phyloP scores from a whole-genome alignment of 805 yeast genomes.

The Grigorovia jiainica region DNA sequence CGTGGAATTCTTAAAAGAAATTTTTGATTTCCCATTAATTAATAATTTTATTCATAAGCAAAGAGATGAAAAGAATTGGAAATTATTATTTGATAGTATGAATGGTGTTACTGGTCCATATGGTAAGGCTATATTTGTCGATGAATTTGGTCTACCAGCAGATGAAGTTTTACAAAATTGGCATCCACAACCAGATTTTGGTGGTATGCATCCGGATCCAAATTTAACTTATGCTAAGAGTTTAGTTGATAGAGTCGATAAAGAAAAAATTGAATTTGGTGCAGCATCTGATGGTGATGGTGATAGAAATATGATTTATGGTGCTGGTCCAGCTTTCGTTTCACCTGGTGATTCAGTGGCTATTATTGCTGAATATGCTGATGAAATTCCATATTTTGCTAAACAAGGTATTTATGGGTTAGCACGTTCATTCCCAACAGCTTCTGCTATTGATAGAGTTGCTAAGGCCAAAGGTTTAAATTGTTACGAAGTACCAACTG shows the following conservation, averaged over 20 bases:
- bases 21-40: conserved; percentile 83
- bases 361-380: conserved; percentile 88
- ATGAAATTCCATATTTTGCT: conserved; percentile 79
- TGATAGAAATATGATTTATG: conserved; percentile 98
- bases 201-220: conserved; percentile 98
- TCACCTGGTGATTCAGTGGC: conserved; percentile 99
- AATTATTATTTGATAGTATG: conserved; percentile 77
- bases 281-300: conserved; percentile 99
- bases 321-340: conserved; percentile 81
- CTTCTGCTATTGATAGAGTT: conserved; percentile 87
- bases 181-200: conserved; percentile 82
- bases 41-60: conserved; percentile 49
- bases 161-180: conserved; percentile 65
- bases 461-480: conserved; percentile 68
- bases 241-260: conserved; percentile 76
- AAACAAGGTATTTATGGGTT: conserved; percentile 82
- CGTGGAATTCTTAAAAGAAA: conserved; percentile 65
- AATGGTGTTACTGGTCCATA: conserved; percentile 98
- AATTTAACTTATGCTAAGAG: conserved; percentile 89
- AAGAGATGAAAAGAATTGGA: conserved; percentile 47
- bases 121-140: conserved; percentile 73
- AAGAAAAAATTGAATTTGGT: conserved; percentile 77
- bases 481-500: conserved; percentile 96
- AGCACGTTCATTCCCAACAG: conserved; percentile 97
- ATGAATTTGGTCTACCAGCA: conserved; percentile 71